Base-by-base conservation (phyloP, 108 stramenopile genomes). In the Nannochloropsis oceanica region DNA sequence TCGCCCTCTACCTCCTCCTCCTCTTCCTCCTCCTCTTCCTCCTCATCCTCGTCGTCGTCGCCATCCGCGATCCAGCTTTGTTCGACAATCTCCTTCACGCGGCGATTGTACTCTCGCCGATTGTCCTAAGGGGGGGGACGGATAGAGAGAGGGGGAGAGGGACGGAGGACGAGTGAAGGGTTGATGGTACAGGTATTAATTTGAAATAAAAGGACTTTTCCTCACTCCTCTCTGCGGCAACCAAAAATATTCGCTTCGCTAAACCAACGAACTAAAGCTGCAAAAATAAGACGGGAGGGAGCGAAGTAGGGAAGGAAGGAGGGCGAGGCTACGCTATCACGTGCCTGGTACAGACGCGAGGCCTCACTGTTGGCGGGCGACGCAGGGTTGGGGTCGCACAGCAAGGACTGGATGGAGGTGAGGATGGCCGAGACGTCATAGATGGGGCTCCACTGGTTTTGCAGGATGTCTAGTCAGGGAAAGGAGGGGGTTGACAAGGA, bases 361-460 rank as follows among this genome's bases (percentile, higher is more conserved):
- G 99, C 99, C 91, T 99, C 97, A 25, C 94, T 94, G 89, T 91
- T 91, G 14, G 91, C 91, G 42, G 91, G 91, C 12, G 90, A 90
- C 8, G 96, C 96, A n/a, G 99, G 97, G 88, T 99, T 99, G 26
- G 99, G 99, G 92, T 99, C 99, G 82, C 96, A 97, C 84, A 99
- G 91, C 73, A 99, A 90, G 79, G 95, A 96, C 91, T 99, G 99
- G 85, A 99, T 98, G 81, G 94, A 95, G n/a, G 97, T 98, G 88
- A 99, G 89, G 88, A 99, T 98, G 27, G 98, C 97, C 46, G 95
- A 95, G 85, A 99, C 97, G 90, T 99, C 97, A 88, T 99, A 99
- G 91, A 99, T 99, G 12, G 99, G 99, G 88, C 94, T 94, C 99
- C 98, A 99, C 87, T 99, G 98, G 90, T 98, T 99, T 86, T 99